phyloP scores from a whole-genome alignment of 2,329 filamentous ascomycete genomes.

The Fusarium nodosum region DNA sequence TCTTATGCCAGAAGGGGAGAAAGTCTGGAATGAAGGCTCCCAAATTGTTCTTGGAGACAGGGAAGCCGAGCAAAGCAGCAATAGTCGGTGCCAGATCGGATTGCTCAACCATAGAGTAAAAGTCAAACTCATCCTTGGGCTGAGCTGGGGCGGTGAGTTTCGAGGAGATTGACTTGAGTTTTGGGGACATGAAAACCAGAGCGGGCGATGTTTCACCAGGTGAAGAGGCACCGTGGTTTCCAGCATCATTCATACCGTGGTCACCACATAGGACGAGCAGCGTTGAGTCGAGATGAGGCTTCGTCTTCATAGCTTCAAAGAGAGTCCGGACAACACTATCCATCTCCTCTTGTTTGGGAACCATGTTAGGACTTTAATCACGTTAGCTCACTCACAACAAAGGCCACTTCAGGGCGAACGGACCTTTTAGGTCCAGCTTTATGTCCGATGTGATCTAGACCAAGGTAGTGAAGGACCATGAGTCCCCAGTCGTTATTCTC shows the following conservation, averaged over 20 bases:
- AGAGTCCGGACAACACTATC: constrained; percentile 83
- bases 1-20: constrained; percentile 76
- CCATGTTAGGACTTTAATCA: constrained; percentile 80
- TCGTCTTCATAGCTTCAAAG: constrained; percentile 78
- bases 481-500: constrained; percentile 86
- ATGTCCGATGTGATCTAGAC: constrained; percentile 96
- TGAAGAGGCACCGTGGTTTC: constrained; percentile 95
- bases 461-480: constrained; percentile 95
- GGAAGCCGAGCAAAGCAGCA: constrained; percentile 87
- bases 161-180: constrained; percentile 71
- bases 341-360: constrained; percentile 95
- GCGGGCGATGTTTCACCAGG: constrained; percentile 95
- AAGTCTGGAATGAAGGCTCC: constrained; percentile 88
- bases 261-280: constrained; percentile 91
- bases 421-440: constrained; percentile 90
- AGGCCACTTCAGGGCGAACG: constrained; percentile 3
- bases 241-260: constrained; percentile 99
- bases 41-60: constrained; percentile 89
- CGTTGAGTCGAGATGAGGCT: constrained; percentile 80
- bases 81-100: constrained; percentile 94
- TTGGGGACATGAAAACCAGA: constrained; percentile 90
- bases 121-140: constrained; percentile 79
- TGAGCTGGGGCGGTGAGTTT: constrained; percentile 65
- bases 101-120: constrained; percentile 89
- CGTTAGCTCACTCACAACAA: constrained; percentile 8